Evolutionary conservation across 2,329 filamentous ascomycete genomes (phyloP), one percentile per base, ranked within the genome.

Genomic region (Sarocladiaceae sp.): DNA sequence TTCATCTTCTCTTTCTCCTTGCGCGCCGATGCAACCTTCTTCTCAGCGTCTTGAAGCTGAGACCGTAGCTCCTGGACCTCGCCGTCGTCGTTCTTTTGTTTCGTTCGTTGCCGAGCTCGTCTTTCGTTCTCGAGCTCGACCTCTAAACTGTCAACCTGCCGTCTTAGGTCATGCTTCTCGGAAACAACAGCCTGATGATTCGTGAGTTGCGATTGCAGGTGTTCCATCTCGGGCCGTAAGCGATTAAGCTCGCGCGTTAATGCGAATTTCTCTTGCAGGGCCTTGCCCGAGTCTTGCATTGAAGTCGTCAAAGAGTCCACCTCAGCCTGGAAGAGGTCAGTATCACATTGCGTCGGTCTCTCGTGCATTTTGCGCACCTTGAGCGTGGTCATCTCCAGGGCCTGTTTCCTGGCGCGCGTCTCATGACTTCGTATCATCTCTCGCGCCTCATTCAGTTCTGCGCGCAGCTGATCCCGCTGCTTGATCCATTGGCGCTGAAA

Each of bases 41-140:
- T 58, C 47, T 67, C 64, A 3, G 58, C 51, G 7, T 64, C 60
- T 12, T 64, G 59, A 2, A 68, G 51, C n/a, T 56, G 58, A 3
- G 58, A 53, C 27, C 58, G 62, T 32, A 66, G 53, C 33, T 76
- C 59, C 58, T 74, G 58, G 59, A 67, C 50, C 39, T 66, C 68
- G 52, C 64, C 60, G 51, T 74, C 53, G 26, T 59, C 51, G 16
- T 53, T 55, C 32, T 55, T 57, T 19, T 57, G 52, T 26, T 59
- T 53, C n/a, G 57, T 52, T 12, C 57, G 57, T 21, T 61, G 53
- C 23, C 58, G 61, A 2, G 60, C 60, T 45, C 60, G 57, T 48
- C 64, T 91, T 59, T 93, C 87, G 52, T 85, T 87, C 51, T 90
- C 87, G 2, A 95, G 72, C 54, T 95, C 85, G 33, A 88, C 81